phyloP scores from a whole-genome alignment of 441 rosid genomes.

The Theobroma grandiflorum region DNA sequence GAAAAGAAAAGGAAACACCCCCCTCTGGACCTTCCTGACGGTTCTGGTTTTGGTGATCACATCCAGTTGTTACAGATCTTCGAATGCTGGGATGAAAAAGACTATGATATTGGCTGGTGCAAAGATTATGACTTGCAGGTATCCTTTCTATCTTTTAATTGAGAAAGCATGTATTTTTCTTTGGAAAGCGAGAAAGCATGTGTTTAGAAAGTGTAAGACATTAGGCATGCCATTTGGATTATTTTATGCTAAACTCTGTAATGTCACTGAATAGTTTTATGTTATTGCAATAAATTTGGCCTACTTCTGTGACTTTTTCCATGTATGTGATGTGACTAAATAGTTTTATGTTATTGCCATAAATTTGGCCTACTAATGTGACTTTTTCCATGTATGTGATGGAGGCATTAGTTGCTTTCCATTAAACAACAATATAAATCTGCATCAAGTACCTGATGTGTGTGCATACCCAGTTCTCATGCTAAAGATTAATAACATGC shows the following conservation, averaged over 20 bases:
- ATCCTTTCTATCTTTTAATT: slow-evolving; percentile 23
- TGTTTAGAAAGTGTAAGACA: background rate
- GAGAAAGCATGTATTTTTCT: background rate
- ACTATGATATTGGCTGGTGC: slow-evolving; percentile 83
- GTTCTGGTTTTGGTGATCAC: slow-evolving; percentile 96
- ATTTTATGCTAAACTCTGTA: background rate
- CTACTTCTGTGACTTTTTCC: background rate
- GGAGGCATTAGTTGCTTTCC: background rate
- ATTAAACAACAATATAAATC: background rate
- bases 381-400: background rate
- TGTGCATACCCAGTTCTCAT: background rate
- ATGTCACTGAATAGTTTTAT: background rate
- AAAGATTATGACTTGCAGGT: slow-evolving; percentile 86
- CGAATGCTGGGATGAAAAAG: slow-evolving; percentile 77
- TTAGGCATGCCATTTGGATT: background rate
- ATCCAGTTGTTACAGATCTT: slow-evolving; percentile 89
- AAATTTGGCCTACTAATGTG: background rate
- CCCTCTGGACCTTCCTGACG: slow-evolving; percentile 81
- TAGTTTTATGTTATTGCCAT: background rate
- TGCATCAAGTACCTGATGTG: background rate
- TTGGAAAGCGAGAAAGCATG: no score
- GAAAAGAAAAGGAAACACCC: slow-evolving; percentile 88
- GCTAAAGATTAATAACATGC: slow-evolving; percentile 21
- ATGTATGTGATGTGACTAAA: background rate
- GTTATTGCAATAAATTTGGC: background rate